These are phyloP conservation scores for Dendrocalamus sinicus DNA, from an alignment of 176 grass and related monocot species.

Conservation along the genomic window DNA sequence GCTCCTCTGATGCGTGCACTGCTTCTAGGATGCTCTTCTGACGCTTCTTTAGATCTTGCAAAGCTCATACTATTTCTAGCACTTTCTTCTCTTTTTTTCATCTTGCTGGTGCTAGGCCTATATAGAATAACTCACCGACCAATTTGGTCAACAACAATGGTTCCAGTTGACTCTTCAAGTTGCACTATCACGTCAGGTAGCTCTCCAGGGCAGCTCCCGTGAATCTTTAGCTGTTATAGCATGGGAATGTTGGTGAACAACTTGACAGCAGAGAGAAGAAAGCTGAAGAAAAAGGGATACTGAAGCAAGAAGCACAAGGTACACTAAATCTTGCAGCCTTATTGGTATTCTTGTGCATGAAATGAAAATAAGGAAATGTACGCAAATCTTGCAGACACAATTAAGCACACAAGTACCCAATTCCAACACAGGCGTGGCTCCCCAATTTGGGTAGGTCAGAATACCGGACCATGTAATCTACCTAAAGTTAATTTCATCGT, in stretches of 20 bases:
- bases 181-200: constrained; percentile 68
- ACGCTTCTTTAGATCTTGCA: constrained; percentile 44
- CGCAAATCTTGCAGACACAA: not conserved
- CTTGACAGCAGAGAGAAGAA: constrained; percentile 16
- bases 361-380: not conserved
- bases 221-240: constrained; percentile 81
- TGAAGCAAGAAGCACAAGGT: constrained; percentile 26
- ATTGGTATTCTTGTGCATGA: not conserved
- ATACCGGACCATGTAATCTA: not conserved
- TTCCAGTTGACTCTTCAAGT: constrained; percentile 92
- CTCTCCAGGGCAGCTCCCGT: constrained; percentile 80
- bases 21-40: constrained; percentile 44
- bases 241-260: constrained; percentile 30
- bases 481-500: not conserved
- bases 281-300: not conserved
- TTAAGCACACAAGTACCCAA: not conserved
- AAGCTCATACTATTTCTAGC: constrained; percentile 46
- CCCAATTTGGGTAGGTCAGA: not conserved
- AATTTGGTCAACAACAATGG: constrained; percentile 68
- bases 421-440: not conserved
- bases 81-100: constrained; percentile 65
- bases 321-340: constrained; percentile 15
- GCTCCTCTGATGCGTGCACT: constrained; percentile 34
- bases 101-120: constrained; percentile 86
- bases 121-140: constrained; percentile 90